Evolutionary conservation across 768 basidiomycete species (phyloP), one percentile per base, ranked within the genome.

Genomic region (Leccinum incarnatum): DNA sequence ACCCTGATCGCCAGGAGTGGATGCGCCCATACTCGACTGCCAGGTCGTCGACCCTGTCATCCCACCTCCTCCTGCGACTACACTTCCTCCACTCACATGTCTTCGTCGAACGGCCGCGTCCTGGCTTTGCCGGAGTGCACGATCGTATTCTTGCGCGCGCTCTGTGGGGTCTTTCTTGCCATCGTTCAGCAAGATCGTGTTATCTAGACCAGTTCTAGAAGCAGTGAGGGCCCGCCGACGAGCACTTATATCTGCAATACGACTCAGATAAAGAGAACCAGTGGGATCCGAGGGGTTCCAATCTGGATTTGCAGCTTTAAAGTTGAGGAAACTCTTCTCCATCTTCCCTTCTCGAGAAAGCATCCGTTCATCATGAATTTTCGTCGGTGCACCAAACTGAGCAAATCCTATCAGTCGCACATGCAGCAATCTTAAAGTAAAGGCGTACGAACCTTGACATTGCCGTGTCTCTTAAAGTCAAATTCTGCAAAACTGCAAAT

Each of bases 401-500:
- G 40, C 45, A 19, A 62, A 54, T 12, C 27, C 5, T 17, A 11
- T 61, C 19, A 57, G 30, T 50, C 56, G 8, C 12, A 53, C 46
- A 21, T 15, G 27, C 30, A 15, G 1, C 51, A 23, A 50, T 50
- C 30, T 23, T 23, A 23, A 23, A 23, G 45, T 32, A 51, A 19
- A 10, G 15, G 25, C 8, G 15, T 19, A 72, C 81, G 53, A 55
- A 90, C 89, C 80, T 91, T 94, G 71, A 93, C 81, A 71, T 95
- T 95, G 0, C 95, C 94, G 62, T 97, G 94, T 56, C 94, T 77
- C 76, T 94, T 88, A 72, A 99, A 98, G 72, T 98, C 95, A 71
- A 99, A 99, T 59, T 96, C 95, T 3, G 97, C 97, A 73, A 98
- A 99, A 56, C 92, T 95, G 69, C 97, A 98, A 19, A 99, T 91